Evolutionary conservation across 345 rosid genomes (phyloP), one percentile per base, ranked within the genome.

Genomic region (Mangifera indica): DNA sequence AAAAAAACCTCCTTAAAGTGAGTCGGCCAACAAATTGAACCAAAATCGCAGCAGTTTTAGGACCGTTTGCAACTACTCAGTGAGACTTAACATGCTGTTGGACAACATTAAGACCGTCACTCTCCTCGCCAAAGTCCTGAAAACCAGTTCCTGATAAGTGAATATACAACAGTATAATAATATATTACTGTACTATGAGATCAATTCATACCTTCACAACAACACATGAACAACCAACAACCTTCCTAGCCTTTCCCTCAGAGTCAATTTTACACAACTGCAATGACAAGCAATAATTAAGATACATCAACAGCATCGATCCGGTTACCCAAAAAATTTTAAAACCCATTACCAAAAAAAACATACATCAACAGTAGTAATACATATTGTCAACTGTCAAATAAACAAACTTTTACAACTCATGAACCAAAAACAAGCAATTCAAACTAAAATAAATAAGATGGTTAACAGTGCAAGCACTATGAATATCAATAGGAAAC

Each of bases 231-330:
- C 97, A 93, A 14, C 96, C 92, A n/a, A 90, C 98, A 9, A 90
- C 93, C 79, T 92, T 92, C 79, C 92, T 85, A 20, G 98, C 94
- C 64, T 90, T 90, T 51, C 96, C 94, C 81, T 92, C 93, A 0
- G 93, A 82, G 65, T 92, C 98, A 66, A 90, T 90, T 88, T 91
- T 91, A 68, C 97, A 91, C 48, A 91, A 29, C 32, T 29, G 32
- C 32, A 3, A 3, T 29, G 32, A 29, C 32, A 29, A 29, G 32
- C 32, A 29, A 29, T 29, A 29, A 29, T 29, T 29, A 29, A 34
- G 2, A 29, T 29, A 34, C 4, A 34, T 34, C 4, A 34, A 34
- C 42, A 7, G 8, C n/a, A n/a, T n/a, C n/a, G n/a, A n/a, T n/a
- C n/a, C n/a, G n/a, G n/a, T n/a, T n/a, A n/a, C n/a, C n/a, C n/a